phyloP scores from a whole-genome alignment of 2,329 filamentous ascomycete species.

The Aspergillus costaricaensis region DNA sequence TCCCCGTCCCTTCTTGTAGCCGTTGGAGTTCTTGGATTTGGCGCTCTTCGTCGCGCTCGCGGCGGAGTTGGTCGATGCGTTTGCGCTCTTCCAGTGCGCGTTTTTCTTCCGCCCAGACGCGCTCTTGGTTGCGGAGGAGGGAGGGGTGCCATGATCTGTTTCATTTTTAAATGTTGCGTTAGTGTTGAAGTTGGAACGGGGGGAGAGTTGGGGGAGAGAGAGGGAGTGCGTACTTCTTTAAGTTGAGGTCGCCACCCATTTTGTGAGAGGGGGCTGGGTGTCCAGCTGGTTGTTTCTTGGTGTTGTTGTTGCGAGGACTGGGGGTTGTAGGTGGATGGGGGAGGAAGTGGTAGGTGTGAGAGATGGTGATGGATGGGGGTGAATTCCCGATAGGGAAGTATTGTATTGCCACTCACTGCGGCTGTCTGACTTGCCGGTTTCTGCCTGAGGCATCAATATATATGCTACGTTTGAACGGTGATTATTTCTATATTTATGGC shows the following conservation, averaged over 20 bases:
- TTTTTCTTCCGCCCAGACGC: constrained; percentile 88
- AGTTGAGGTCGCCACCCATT: constrained; percentile 93
- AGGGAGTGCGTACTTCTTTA: constrained; percentile 66
- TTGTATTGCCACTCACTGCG: constrained; percentile 5
- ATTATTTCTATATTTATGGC: no score
- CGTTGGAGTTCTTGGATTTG: constrained; percentile 88
- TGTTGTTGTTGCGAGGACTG: not conserved
- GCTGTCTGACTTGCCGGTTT: constrained; percentile 6
- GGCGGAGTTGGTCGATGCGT: constrained; percentile 83
- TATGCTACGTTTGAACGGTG: no score
- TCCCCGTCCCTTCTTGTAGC: constrained; percentile 85
- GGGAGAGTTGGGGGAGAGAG: not conserved
- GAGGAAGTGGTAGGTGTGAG: not conserved
- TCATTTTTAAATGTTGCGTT: not conserved
- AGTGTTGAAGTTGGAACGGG: not conserved
- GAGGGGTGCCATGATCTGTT: constrained; percentile 83
- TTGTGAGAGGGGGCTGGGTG: constrained; percentile 38
- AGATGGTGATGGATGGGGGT: not conserved
- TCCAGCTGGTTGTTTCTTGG: not conserved
- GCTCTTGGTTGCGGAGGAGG: constrained; percentile 84
- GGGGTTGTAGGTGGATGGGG: not conserved
- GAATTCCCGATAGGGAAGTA: constrained; percentile 11
- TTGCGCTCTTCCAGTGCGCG: constrained; percentile 94
- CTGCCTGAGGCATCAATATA: constrained; percentile 10
- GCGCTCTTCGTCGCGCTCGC: constrained; percentile 91